Conservation (phyloP, 2,329 filamentous ascomycete genomes). For the Parastagonospora avenae region DNA sequence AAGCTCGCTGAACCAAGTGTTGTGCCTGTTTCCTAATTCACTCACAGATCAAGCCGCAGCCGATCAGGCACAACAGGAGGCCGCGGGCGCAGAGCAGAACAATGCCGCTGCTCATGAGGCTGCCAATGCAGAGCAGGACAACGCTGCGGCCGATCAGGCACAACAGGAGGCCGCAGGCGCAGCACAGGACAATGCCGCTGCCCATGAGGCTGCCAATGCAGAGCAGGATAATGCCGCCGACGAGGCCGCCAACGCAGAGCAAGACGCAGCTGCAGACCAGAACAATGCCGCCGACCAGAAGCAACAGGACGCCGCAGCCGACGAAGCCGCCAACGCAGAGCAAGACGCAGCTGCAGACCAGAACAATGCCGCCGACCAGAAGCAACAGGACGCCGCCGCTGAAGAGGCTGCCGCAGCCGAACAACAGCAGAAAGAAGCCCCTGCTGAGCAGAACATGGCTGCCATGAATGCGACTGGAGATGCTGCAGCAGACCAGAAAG, state of each 20-base stretch:
- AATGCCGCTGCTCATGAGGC: neutral
- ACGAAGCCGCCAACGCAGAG: conserved; percentile 1
- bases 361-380: neutral
- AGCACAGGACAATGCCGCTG: neutral
- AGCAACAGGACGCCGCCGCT: conserved; percentile 3
- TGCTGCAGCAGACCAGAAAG: conserved; percentile 7
- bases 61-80: neutral
- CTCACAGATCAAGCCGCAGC: conserved; percentile 1
- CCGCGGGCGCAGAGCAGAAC: neutral
- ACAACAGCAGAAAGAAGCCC: neutral
- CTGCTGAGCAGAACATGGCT: conserved; percentile 2
- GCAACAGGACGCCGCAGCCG: conserved; percentile 1
- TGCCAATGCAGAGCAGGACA: neutral
- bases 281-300: neutral
- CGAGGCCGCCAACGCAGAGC: neutral
- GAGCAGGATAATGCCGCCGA: neutral
- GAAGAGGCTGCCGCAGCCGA: neutral
- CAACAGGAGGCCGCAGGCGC: neutral
- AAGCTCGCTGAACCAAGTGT: neutral
- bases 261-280: conserved; percentile 5
- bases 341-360: conserved; percentile 1
- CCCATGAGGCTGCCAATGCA: neutral
- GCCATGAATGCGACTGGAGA: neutral
- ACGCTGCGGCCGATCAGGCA: neutral
- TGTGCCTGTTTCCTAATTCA: no score